phyloP scores from a whole-genome alignment of 495 filamentous ascomycete genomes.

The Penicilliopsis zonata region DNA sequence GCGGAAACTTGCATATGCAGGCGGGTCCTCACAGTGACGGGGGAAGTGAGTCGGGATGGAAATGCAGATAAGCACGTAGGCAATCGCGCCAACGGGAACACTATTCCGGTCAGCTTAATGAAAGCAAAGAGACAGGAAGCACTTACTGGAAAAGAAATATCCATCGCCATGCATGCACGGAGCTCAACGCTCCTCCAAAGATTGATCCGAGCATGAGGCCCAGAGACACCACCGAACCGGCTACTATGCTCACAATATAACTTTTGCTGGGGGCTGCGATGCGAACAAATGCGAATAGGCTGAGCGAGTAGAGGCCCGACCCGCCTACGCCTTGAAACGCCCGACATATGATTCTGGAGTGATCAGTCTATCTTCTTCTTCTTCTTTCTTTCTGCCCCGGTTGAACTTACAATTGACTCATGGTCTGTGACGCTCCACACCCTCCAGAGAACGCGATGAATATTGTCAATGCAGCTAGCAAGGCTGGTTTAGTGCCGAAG shows the following conservation, averaged over 20 bases:
- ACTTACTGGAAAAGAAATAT: conserved; percentile 27
- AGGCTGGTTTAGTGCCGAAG: conserved; percentile 35
- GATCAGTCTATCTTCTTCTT: no score
- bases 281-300: conserved; percentile 40
- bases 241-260: conserved; percentile 2
- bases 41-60: conserved; percentile 4
- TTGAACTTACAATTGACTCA: conserved; percentile 35
- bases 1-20: neutral
- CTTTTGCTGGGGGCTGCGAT: conserved; percentile 23
- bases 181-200: conserved; percentile 26
- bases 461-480: conserved; percentile 35
- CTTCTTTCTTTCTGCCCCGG: no score
- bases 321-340: conserved; percentile 43
- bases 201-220: conserved; percentile 28
- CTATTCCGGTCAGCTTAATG: neutral
- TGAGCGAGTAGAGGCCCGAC: conserved; percentile 38
- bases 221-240: conserved; percentile 9
- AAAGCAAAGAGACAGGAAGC: neutral
- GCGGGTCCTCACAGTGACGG: neutral
- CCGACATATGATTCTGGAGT: conserved; percentile 34
- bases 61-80: conserved; percentile 2
- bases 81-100: conserved; percentile 4
- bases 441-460: conserved; percentile 43
- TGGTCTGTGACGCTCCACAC: conserved; percentile 34
- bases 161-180: conserved; percentile 32